A percentile compares a stretch with the other conserved stretches of the same genome.
These are phyloP conservation scores for Magnusiomyces ingens DNA, from an alignment of 1,139 yeast genomes.

Conservation along the genomic window DNA sequence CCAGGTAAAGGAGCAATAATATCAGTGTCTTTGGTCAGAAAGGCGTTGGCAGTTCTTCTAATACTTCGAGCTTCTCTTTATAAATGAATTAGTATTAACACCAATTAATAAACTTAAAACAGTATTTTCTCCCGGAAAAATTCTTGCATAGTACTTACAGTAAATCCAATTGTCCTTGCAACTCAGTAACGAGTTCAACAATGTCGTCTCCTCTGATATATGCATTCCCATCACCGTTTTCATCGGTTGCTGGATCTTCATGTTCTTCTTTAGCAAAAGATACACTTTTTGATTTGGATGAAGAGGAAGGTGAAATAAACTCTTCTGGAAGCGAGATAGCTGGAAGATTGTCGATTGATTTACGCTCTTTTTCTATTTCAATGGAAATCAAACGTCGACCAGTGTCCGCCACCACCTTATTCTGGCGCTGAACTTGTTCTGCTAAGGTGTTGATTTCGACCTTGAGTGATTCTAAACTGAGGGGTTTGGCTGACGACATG, in stretches of 20 bases:
- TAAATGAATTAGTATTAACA: background rate
- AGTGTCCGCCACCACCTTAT: conserved; percentile 47
- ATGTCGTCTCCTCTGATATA: conserved; percentile 70
- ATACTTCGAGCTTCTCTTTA: conserved; percentile 32
- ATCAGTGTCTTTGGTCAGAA: conserved; percentile 35
- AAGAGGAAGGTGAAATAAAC: background rate
- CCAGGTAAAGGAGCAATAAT: conserved; percentile 52
- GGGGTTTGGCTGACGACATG: background rate
- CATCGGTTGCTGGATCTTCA: conserved; percentile 12
- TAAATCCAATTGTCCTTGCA: conserved; percentile 75
- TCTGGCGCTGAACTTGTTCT: conserved; percentile 28
- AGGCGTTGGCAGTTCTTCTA: conserved; percentile 31
- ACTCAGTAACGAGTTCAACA: conserved; percentile 77
- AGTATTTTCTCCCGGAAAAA: background rate
- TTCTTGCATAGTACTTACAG: conserved; percentile 15
- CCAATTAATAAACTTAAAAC: no score
- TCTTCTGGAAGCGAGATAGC: conserved; percentile 2
- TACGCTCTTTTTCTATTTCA: conserved; percentile 47
- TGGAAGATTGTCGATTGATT: conserved; percentile 26
- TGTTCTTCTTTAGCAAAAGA: background rate
- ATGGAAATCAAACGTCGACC: conserved; percentile 69
- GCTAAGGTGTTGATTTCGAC: conserved; percentile 26
- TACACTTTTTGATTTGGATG: background rate
- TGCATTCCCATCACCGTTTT: conserved; percentile 27
- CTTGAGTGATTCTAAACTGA: conserved; percentile 16